Evolutionary conservation across 2,329 filamentous ascomycete species (phyloP).

Genomic region (Calonectria naviculata): DNA sequence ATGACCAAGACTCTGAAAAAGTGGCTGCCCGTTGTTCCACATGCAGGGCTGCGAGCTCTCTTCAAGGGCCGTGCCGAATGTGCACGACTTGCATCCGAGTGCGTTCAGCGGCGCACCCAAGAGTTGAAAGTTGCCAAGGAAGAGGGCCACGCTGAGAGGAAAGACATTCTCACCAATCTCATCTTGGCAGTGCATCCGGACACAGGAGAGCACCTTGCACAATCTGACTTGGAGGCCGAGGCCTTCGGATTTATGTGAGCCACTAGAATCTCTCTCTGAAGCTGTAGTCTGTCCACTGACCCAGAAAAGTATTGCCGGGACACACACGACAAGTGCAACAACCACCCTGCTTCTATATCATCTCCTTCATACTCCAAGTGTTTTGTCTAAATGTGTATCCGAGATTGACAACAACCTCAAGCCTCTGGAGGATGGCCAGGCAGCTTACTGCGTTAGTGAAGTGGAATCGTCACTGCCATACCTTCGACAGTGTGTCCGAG

Average conservation of each 20-base stretch:
- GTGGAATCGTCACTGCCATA: slow-evolving; percentile 20
- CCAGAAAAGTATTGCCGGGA: slow-evolving; percentile 18
- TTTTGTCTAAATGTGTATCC: slow-evolving; percentile 8
- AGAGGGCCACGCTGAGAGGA: slow-evolving; percentile 4
- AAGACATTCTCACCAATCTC: slow-evolving; percentile 24
- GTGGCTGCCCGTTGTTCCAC: slow-evolving; percentile 20
- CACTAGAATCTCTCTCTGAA: neutral
- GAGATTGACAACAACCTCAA: slow-evolving; percentile 22
- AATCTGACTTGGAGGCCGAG: slow-evolving; percentile 22
- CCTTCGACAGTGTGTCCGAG: slow-evolving; percentile 22
- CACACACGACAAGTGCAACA: slow-evolving; percentile 26
- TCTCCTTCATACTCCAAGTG: slow-evolving; percentile 16
- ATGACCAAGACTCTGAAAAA: slow-evolving; percentile 15
- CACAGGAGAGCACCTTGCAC: slow-evolving; percentile 15
- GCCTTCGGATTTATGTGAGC: slow-evolving; percentile 29
- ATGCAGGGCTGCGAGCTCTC: slow-evolving; percentile 13
- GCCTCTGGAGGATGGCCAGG: slow-evolving; percentile 1
- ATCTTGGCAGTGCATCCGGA: slow-evolving; percentile 24
- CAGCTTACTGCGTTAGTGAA: slow-evolving; percentile 10
- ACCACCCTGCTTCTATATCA: slow-evolving; percentile 24
- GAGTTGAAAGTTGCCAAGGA: slow-evolving; percentile 2
- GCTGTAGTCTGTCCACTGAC: neutral
- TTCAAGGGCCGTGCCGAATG: slow-evolving; percentile 22
- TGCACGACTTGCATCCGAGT: slow-evolving; percentile 15
- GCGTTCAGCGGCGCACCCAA: slow-evolving; percentile 16